Percentiles rank a stretch among this genome's conserved stretches.
These are phyloP conservation scores for Pythium volutum DNA, from an alignment of 352 stramenopile genomes.

Conservation along the genomic window DNA sequence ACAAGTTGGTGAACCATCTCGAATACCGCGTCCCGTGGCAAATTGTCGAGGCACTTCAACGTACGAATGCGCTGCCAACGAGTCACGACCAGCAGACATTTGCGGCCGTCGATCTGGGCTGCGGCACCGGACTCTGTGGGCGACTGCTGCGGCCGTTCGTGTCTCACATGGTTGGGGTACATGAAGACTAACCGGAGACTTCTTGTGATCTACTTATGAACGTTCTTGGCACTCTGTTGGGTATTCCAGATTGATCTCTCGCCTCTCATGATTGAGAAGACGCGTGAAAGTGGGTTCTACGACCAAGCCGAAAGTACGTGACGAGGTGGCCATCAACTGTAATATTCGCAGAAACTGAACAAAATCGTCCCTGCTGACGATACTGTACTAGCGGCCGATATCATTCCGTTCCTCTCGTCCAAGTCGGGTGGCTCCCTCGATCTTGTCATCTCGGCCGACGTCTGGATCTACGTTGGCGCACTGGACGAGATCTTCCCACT, in stretches of 20 bases:
- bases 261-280: slow-evolving; percentile 79
- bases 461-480: slow-evolving; percentile 87
- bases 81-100: slow-evolving; percentile 17
- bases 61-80: slow-evolving; percentile 32
- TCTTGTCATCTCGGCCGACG: slow-evolving; percentile 71
- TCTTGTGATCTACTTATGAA: no score
- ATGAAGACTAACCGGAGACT: not conserved
- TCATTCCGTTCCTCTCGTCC: slow-evolving; percentile 47
- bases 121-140: slow-evolving; percentile 75
- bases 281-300: slow-evolving; percentile 53
- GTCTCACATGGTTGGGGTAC: slow-evolving; percentile 53
- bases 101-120: slow-evolving; percentile 60
- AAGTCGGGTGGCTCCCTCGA: slow-evolving; percentile 44
- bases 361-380: not conserved
- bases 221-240: no score
- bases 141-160: slow-evolving; percentile 58
- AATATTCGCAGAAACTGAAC: no score
- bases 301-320: slow-evolving; percentile 67
- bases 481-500: slow-evolving; percentile 60
- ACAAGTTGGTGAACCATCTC: slow-evolving; percentile 75
- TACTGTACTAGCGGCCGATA: slow-evolving; percentile 37
- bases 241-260: slow-evolving; percentile 66
- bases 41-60: slow-evolving; percentile 61
- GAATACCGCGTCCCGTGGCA: slow-evolving; percentile 82
- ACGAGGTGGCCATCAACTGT: not conserved